These are phyloP conservation scores for Phyllosticta capitalensis DNA, from an alignment of 2,329 filamentous ascomycete species.

Conservation along the genomic window DNA sequence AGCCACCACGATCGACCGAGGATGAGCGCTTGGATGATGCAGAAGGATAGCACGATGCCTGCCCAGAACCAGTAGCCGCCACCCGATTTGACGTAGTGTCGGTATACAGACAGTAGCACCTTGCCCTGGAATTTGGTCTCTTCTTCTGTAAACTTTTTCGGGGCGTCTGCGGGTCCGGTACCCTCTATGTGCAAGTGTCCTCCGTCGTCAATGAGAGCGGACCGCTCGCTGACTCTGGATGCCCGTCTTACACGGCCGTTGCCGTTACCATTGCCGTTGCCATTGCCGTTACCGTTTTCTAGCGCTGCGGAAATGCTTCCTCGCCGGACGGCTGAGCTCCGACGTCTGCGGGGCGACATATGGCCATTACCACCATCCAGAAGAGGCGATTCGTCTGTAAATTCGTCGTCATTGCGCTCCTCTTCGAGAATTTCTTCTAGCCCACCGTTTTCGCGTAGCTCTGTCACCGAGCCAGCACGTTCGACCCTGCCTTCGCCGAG, in stretches of 20 bases:
- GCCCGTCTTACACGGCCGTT: background rate
- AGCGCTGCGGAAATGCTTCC: background rate
- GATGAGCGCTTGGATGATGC: conserved; percentile 45
- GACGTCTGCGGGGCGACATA: conserved; percentile 25
- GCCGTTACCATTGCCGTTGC: background rate
- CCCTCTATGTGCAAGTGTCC: conserved; percentile 28
- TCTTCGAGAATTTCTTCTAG: conserved; percentile 36
- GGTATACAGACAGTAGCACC: conserved; percentile 59
- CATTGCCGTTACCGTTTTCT: background rate
- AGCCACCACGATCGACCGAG: conserved; percentile 54
- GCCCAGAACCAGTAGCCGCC: conserved; percentile 55
- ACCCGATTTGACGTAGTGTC: conserved; percentile 55
- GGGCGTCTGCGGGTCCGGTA: conserved; percentile 19
- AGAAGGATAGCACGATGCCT: conserved; percentile 42
- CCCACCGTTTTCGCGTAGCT: conserved; percentile 38
- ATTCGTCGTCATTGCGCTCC: conserved; percentile 33
- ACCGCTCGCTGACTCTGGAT: conserved; percentile 8
- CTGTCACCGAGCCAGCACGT: conserved; percentile 54
- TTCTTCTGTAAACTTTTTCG: conserved; percentile 67
- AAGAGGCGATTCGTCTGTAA: conserved; percentile 26
- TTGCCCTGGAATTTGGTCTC: conserved; percentile 63
- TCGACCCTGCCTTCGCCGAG: conserved; percentile 59
- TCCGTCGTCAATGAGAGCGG: conserved; percentile 11
- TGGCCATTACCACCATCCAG: conserved; percentile 22
- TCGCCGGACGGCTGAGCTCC: conserved; percentile 1